Base-by-base conservation (phyloP, 495 filamentous ascomycete genomes). In the Hyphodiscus hymeniophilus region DNA sequence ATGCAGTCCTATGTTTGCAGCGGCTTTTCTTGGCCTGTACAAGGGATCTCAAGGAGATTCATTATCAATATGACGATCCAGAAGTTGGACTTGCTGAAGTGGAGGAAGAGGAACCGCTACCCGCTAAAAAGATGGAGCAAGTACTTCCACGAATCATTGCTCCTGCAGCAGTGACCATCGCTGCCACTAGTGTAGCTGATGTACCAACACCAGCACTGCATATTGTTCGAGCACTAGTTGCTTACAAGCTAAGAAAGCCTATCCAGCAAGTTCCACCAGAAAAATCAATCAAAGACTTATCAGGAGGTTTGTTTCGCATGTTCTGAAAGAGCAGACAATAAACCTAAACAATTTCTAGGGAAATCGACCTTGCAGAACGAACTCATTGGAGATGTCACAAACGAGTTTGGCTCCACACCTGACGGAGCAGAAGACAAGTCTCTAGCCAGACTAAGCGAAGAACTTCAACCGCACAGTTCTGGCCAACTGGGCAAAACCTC, bases 381-480 rank as follows among this genome's bases (percentile, higher is more conserved):
- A 63, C 94, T 95, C 50, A 76, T 95, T 7, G 85, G 87, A 63
- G 91, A 96, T 58, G 65, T 98, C 52, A 89, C 88, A 60, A 95
- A 95, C 60, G 92, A 98, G 66, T 98, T 98, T 53, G 91, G 90
- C 15, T 91, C 86, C 13, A 94, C 89, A 6, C 92, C 92, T 31
- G 92, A 98, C 66, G 94, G 95, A 70, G 87, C 92, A 28, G 92
- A 98, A 75, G 91, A 98, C 64, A 88, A 81, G n/a, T 87, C 89
- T n/a, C 72, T 98, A 32, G 90, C 95, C 57, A 90, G 97, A 67
- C 71, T 98, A 26, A 85, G 90, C 62, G 85, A 83, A 42, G 72
- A 88, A 10, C 91, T 98, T 81, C 89, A 95, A 66, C 79, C 85
- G 18, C 94, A 89, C 31, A 95, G 95, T 71, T 89, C 92, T 62